These are phyloP conservation scores for Coffea humblotiana DNA, from an alignment of 305 asterid species.

Conservation along the genomic window DNA sequence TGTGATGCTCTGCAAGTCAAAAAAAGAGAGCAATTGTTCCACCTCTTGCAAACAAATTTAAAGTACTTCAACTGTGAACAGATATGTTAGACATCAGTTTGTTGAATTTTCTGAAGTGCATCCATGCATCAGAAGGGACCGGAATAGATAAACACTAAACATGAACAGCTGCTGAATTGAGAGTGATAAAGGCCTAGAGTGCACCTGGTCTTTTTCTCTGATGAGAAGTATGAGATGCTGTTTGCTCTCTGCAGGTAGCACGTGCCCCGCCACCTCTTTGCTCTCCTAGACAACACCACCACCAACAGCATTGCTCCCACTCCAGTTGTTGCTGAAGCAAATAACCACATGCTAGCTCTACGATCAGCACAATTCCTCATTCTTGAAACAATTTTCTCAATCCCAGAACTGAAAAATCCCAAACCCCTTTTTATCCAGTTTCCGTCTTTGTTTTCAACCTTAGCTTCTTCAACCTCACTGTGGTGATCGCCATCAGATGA, in stretches of 20 bases:
- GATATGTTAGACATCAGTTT: no score
- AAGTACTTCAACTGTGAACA: no score
- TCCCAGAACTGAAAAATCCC: conserved; percentile 27
- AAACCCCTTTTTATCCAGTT: conserved; percentile 28
- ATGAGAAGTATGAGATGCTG: conserved; percentile 38
- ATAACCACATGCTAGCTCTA: conserved; percentile 30
- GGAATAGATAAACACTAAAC: not conserved
- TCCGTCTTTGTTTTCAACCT: not conserved
- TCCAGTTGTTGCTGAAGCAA: conserved; percentile 39
- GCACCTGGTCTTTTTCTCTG: conserved; percentile 59
- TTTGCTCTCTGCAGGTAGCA: conserved; percentile 27
- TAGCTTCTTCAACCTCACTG: not conserved
- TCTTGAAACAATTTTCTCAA: conserved; percentile 23
- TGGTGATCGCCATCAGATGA: conserved; percentile 1
- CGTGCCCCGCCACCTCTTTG: conserved; percentile 35
- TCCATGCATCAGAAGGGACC: not conserved
- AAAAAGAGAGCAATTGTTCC: no score
- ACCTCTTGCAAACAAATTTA: no score
- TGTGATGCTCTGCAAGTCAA: no score
- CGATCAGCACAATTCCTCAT: conserved; percentile 23
- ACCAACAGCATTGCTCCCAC: conserved; percentile 33
- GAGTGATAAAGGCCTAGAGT: not conserved
- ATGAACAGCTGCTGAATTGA: not conserved
- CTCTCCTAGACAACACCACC: conserved; percentile 33
- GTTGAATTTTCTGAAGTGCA: no score